These are phyloP conservation scores for Solanum lignicaule DNA, from an alignment of 257 asterid genomes.

Conservation along the genomic window DNA sequence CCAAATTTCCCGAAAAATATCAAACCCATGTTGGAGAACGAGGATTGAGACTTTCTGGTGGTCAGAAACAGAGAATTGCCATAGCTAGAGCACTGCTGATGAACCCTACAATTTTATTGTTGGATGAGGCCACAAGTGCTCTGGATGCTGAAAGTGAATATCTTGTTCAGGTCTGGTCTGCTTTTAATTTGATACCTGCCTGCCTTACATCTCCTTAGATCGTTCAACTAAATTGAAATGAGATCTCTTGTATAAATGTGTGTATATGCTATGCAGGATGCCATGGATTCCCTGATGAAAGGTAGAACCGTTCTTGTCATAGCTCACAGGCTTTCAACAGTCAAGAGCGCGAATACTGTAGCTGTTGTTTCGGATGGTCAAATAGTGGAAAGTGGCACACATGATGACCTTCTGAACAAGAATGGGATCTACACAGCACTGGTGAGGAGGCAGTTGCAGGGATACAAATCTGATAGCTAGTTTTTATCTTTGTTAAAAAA, in stretches of 20 bases:
- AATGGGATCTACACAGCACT: conserved; percentile 64
- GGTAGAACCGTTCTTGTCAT: conserved; percentile 82
- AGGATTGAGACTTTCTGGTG: conserved; percentile 81
- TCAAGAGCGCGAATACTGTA: conserved; percentile 70
- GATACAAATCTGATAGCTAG: conserved; percentile 24
- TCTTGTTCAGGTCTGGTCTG: conserved; percentile 67
- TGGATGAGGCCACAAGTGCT: conserved; percentile 87
- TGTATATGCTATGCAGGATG: conserved; percentile 35
- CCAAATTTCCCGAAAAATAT: conserved; percentile 57
- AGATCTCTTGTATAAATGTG: not conserved
- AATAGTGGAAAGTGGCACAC: conserved; percentile 73
- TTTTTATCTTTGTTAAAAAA: not conserved
- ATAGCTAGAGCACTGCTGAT: conserved; percentile 74
- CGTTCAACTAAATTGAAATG: not conserved
- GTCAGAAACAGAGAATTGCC: conserved; percentile 85
- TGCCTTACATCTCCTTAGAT: not conserved
- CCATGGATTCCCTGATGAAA: conserved; percentile 84
- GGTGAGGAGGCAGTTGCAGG: conserved; percentile 72
- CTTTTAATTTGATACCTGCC: not conserved
- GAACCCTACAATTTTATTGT: conserved; percentile 67
- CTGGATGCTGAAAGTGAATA: conserved; percentile 83
- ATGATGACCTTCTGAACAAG: conserved; percentile 49
- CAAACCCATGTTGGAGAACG: conserved; percentile 70
- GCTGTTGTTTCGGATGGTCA: conserved; percentile 78
- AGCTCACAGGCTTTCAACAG: conserved; percentile 86